These are phyloP conservation scores for Scedosporium apiospermum DNA, from an alignment of 2,329 filamentous ascomycete species.

Conservation along the genomic window DNA sequence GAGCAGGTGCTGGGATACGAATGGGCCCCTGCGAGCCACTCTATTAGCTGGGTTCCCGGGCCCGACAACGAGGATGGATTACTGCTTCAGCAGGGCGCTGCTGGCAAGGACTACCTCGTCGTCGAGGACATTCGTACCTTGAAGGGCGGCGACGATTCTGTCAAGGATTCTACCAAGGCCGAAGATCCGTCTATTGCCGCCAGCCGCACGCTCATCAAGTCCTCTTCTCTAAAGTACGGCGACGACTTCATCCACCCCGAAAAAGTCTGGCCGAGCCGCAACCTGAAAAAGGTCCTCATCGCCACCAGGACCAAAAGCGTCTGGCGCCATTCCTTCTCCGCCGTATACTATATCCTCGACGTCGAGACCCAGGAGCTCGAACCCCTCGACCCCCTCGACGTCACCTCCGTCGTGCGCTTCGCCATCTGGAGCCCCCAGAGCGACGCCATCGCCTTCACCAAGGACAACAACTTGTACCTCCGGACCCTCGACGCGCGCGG, in stretches of 20 bases:
- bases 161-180: conserved; percentile 4
- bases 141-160: conserved; percentile 18
- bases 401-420: conserved; percentile 62
- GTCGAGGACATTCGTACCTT: conserved; percentile 71
- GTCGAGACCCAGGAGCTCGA: conserved; percentile 70
- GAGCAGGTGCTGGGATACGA: conserved; percentile 58
- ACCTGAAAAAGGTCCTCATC: conserved; percentile 82
- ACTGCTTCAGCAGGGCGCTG: conserved; percentile 60
- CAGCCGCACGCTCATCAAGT: conserved; percentile 67
- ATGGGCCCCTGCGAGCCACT: conserved; percentile 55
- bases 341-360: conserved; percentile 84
- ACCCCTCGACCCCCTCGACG: conserved; percentile 63
- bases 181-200: conserved; percentile 22
- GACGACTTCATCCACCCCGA: conserved; percentile 45
- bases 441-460: conserved; percentile 80
- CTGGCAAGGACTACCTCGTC: conserved; percentile 64
- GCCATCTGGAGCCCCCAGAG: conserved; percentile 85
- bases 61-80: conserved; percentile 73
- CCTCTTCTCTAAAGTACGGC: conserved; percentile 49
- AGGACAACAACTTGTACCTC: conserved; percentile 83
- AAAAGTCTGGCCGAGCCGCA: conserved; percentile 64
- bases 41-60: conserved; percentile 68
- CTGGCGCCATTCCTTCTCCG: conserved; percentile 85
- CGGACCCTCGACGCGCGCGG: conserved; percentile 38
- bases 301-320: conserved; percentile 62